Percentiles rank a stretch among this genome's conserved stretches.
Conservation (phyloP, 1,284 basidiomycete genomes). For the Rhodotorula sp. region DNA sequence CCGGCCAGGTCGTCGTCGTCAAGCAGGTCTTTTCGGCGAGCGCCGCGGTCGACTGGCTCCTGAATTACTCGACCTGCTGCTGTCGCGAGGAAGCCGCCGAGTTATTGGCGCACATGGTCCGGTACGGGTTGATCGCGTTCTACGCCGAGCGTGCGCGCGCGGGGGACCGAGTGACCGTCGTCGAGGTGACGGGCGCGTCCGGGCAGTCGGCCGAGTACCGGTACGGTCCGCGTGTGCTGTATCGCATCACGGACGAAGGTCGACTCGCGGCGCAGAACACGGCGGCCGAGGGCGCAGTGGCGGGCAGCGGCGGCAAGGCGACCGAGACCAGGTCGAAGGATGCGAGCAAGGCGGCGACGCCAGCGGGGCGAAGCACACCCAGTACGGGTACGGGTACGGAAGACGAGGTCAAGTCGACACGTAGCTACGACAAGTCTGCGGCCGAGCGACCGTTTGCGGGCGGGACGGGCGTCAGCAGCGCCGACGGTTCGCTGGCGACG, state of each 20-base stretch:
- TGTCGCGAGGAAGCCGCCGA: constrained; percentile 96
- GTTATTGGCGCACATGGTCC: constrained; percentile 94
- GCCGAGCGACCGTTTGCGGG: constrained; percentile 15
- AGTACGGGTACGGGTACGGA: constrained; percentile 41
- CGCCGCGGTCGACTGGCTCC: constrained; percentile 90
- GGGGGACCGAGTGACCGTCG: constrained; percentile 54
- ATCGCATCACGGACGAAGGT: constrained; percentile 89
- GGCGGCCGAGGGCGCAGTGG: constrained; percentile 35
- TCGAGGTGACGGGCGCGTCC: constrained; percentile 34
- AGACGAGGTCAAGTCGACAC: constrained; percentile 27
- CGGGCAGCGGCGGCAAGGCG: constrained; percentile 50
- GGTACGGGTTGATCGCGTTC: constrained; percentile 83
- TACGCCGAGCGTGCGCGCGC: constrained; percentile 59
- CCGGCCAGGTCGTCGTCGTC: constrained; percentile 48
- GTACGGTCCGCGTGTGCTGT: constrained; percentile 89
- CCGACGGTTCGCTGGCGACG: constrained; percentile 24
- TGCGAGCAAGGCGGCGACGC: background rate
- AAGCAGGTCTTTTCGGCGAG: constrained; percentile 84
- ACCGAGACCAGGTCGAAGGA: constrained; percentile 51
- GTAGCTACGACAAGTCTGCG: constrained; percentile 7
- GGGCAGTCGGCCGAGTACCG: constrained; percentile 73
- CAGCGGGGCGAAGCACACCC: constrained; percentile 40
- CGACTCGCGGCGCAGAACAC: constrained; percentile 62
- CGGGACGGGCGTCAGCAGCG: constrained; percentile 29
- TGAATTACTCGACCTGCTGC: constrained; percentile 94